Evolutionary conservation across 2,329 filamentous ascomycete species (phyloP).

Genomic region (Botrytis tulipae): DNA sequence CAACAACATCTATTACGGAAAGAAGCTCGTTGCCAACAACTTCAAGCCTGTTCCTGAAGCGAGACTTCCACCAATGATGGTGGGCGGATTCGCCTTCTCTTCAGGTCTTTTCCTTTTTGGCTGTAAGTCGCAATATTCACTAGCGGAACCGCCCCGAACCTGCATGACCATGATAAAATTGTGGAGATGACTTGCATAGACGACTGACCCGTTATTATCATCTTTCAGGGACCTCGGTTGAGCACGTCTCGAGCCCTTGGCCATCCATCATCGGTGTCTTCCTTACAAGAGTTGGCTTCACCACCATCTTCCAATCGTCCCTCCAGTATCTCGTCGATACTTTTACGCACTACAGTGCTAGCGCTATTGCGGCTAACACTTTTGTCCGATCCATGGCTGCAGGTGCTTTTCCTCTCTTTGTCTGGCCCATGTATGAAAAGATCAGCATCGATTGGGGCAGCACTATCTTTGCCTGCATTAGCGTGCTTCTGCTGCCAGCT

Average conservation of each 20-base stretch:
- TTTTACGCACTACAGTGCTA: neutral
- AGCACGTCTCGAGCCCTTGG: slow-evolving; percentile 1
- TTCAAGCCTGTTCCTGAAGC: slow-evolving; percentile 73
- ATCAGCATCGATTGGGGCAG: neutral
- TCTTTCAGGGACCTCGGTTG: slow-evolving; percentile 6
- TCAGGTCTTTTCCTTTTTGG: slow-evolving; percentile 59
- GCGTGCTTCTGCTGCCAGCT: neutral
- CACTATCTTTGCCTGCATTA: neutral
- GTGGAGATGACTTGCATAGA: slow-evolving; percentile 5
- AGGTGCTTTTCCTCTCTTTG: slow-evolving; percentile 7
- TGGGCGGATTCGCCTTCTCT: slow-evolving; percentile 69
- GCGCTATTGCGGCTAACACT: slow-evolving; percentile 14
- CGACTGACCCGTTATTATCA: slow-evolving; percentile 5
- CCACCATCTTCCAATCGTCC: neutral
- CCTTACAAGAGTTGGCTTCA: neutral
- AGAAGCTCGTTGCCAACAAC: slow-evolving; percentile 56
- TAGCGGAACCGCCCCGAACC: slow-evolving; percentile 33
- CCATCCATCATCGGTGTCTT: slow-evolving; percentile 7
- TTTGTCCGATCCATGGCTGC: slow-evolving; percentile 2
- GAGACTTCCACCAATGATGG: slow-evolving; percentile 78
- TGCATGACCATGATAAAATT: slow-evolving; percentile 9
- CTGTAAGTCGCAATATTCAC: slow-evolving; percentile 26
- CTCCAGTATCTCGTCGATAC: slow-evolving; percentile 8
- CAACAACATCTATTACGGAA: slow-evolving; percentile 78
- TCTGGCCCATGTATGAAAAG: slow-evolving; percentile 1